phyloP scores from a whole-genome alignment of 495 filamentous ascomycete species.

The Antarctomyces pellizariae region DNA sequence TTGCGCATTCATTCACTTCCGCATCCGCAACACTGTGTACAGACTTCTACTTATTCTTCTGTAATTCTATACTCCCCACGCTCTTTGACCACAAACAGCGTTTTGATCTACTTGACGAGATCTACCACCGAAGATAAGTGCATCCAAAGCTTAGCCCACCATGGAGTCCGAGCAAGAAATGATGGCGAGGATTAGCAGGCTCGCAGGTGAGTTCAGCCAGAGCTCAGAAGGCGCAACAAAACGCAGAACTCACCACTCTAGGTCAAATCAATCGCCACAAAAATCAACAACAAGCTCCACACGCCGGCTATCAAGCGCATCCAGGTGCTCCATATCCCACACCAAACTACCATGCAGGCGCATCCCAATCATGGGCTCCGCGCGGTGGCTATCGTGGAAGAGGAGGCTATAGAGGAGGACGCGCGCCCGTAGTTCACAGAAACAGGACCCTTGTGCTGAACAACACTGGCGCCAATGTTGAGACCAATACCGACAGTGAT shows the following conservation, averaged over 20 bases:
- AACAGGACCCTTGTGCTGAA: slow-evolving; percentile 58
- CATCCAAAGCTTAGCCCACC: slow-evolving; percentile 1
- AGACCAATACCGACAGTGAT: slow-evolving; percentile 14
- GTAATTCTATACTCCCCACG: too few relatives aligned
- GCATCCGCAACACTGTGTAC: too few relatives aligned
- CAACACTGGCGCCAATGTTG: slow-evolving; percentile 8
- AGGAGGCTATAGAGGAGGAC: slow-evolving; percentile 19
- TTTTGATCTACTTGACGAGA: too few relatives aligned
- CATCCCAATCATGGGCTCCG: slow-evolving; percentile 9
- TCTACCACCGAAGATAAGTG: too few relatives aligned
- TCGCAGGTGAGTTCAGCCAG: slow-evolving; percentile 34
- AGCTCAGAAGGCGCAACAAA: background rate
- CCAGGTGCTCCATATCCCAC: too few relatives aligned
- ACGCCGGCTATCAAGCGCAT: too few relatives aligned
- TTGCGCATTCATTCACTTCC: too few relatives aligned
- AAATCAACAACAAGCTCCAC: slow-evolving; percentile 13
- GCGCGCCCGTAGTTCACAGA: slow-evolving; percentile 27
- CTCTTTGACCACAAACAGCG: too few relatives aligned
- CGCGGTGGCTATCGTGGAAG: slow-evolving; percentile 15
- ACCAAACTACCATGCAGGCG: slow-evolving; percentile 8
- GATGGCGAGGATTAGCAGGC: slow-evolving; percentile 46
- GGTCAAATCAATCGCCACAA: slow-evolving; percentile 74
- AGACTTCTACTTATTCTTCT: too few relatives aligned
- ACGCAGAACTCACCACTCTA: slow-evolving; percentile 13
- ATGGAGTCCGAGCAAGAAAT: slow-evolving; percentile 34